phyloP scores from a whole-genome alignment of 495 filamentous ascomycete genomes.

The Penicillium goetzii region DNA sequence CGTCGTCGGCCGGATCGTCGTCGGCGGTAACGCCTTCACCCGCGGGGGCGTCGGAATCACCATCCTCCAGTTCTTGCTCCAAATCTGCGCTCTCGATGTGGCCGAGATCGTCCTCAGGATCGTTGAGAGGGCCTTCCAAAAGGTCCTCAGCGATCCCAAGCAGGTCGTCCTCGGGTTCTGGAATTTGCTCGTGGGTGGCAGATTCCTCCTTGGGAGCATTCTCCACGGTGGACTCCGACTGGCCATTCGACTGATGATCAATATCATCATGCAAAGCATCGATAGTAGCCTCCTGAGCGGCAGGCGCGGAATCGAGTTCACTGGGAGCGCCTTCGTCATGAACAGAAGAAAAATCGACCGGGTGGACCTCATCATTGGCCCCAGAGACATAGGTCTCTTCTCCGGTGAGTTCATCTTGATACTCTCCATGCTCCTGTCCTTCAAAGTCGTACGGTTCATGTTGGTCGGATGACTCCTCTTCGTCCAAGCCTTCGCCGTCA shows the following conservation, averaged over 20 bases:
- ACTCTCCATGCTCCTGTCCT: conserved; percentile 11
- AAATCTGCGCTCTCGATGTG: conserved; percentile 27
- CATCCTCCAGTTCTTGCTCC: conserved; percentile 20
- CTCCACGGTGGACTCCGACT: conserved; percentile 25
- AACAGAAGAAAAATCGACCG: not conserved
- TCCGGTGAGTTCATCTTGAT: conserved; percentile 2
- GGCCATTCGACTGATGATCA: conserved; percentile 21
- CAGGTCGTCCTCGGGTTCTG: conserved; percentile 36
- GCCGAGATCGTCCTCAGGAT: conserved; percentile 26
- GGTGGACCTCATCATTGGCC: not conserved
- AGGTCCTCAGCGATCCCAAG: conserved; percentile 39
- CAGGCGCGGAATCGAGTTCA: conserved; percentile 24
- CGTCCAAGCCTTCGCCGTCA: conserved; percentile 16
- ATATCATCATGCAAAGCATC: conserved; percentile 24
- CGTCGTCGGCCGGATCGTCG: conserved; percentile 31
- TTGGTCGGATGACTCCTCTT: conserved; percentile 21
- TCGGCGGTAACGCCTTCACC: conserved; percentile 21
- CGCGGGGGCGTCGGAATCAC: not conserved
- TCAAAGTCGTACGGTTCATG: conserved; percentile 20
- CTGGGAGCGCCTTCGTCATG: conserved; percentile 10
- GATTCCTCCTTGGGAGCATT: conserved; percentile 15
- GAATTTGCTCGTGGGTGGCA: conserved; percentile 20
- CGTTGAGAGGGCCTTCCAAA: conserved; percentile 33
- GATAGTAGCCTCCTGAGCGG: conserved; percentile 27
- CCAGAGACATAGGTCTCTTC: conserved; percentile 3